Conservation (phyloP, 2,329 filamentous ascomycete species). For the Paraphoma chrysanthemicola region DNA sequence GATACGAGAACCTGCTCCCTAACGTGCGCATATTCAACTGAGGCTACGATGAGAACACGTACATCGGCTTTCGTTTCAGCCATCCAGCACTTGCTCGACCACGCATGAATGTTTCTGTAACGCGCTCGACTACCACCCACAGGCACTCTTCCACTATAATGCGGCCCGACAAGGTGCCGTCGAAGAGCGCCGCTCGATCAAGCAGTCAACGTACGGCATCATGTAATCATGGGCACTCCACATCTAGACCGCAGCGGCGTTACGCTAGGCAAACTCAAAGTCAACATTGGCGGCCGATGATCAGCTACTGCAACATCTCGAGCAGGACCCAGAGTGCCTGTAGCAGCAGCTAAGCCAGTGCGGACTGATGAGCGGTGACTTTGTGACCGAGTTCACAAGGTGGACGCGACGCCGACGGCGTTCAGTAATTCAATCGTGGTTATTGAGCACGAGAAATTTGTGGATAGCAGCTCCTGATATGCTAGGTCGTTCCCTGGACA, state of each 20-base stretch:
- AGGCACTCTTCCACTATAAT: constrained; percentile 1
- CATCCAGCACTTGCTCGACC: not conserved
- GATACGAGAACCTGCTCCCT: too few relatives aligned
- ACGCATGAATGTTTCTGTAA: not conserved
- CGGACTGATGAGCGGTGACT: constrained; percentile 43
- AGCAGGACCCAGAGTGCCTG: constrained; percentile 46
- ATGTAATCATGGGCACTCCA: constrained; percentile 50
- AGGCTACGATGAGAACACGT: not conserved
- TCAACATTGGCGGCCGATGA: constrained; percentile 41
- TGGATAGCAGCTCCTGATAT: constrained; percentile 10
- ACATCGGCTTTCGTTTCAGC: not conserved
- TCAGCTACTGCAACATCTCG: constrained; percentile 39
- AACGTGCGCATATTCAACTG: not conserved
- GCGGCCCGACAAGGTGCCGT: constrained; percentile 4
- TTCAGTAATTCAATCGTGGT: constrained; percentile 37
- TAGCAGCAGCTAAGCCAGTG: constrained; percentile 47
- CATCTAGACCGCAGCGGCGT: constrained; percentile 47
- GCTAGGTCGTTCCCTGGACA: constrained; percentile 42
- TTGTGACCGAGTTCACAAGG: constrained; percentile 45
- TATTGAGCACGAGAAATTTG: not conserved
- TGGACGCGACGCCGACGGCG: constrained; percentile 34
- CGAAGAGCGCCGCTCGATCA: constrained; percentile 38
- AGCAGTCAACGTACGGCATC: constrained; percentile 48
- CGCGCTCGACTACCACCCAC: not conserved
- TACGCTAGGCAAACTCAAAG: constrained; percentile 31